Evolutionary conservation across 805 yeast genomes (phyloP), one percentile per base, ranked within the genome.

Genomic region (Wickerhamiella sergipiensis): DNA sequence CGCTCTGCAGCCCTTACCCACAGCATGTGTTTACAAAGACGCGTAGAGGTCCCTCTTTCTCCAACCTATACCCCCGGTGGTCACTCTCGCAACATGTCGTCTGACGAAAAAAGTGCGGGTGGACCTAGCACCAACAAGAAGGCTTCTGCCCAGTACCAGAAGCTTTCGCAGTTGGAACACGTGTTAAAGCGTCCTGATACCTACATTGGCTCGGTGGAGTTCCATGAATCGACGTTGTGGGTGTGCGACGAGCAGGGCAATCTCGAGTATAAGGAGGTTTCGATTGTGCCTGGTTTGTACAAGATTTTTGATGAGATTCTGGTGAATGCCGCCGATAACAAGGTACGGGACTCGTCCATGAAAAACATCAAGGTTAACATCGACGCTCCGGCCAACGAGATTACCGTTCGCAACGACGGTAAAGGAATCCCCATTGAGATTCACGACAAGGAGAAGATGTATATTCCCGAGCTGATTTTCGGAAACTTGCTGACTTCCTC

Each of bases 241-340:
- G 76, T 87, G 39, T 81, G 74, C 60, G 85, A 88, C 64, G 80
- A 77, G 45, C 82, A 76, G 45, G 70, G 75, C 1, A 74, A 77
- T 46, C 79, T 84, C 85, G 74, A 64, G 15, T 59, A 58, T 57
- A 64, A 63, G 54, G 64, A 62, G 1, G 95, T 92, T 24, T 77
- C 73, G 45, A 84, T 89, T 57, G 97, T 92, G 10, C 99, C 99
- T 2, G 99, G 97, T 47, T 70, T 92, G 54, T 90, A 87, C 70
- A 92, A 92, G 69, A 90, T 92, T 51, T 92, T 92, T 64, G 99
- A 92, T 67, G 99, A 92, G 69, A 89, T 92, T 52, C 71, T 92
- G 55, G 99, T 92, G 50, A 92, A 92, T 66, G 97, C 99, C 6
- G 99, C 99, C 13, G 99, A 92, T 68, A 92, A 92, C 72, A 92